Percentiles rank a stretch among this genome's conserved stretches.
Conservation (phyloP, 495 filamentous ascomycete genomes). For the Evernia prunastri region DNA sequence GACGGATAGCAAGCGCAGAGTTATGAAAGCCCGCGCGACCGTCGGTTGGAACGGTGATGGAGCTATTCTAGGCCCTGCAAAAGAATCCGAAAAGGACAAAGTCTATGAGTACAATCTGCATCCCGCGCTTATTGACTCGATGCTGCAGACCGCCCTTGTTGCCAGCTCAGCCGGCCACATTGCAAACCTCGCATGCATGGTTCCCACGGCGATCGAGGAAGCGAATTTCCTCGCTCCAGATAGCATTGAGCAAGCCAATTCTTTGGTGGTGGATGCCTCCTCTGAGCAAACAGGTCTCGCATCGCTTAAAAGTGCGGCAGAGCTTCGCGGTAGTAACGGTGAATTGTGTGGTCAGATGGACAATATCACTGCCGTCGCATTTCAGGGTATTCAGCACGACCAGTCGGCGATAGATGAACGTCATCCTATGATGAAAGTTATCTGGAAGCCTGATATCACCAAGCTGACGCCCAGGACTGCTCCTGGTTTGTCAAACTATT, state of each 20-base stretch:
- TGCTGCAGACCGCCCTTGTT: constrained; percentile 30
- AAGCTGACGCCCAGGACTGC: neutral
- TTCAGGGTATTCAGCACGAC: neutral
- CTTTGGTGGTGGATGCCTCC: neutral
- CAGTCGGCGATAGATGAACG: constrained; percentile 13
- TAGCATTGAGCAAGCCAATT: neutral
- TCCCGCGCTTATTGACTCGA: constrained; percentile 30
- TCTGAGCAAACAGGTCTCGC: constrained; percentile 3
- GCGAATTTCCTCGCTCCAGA: constrained; percentile 11
- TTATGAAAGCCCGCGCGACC: too few species aligned
- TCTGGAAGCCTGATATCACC: constrained; percentile 32
- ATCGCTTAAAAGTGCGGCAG: constrained; percentile 5
- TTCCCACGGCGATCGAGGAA: constrained; percentile 14
- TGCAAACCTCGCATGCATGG: constrained; percentile 10
- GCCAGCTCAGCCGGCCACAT: constrained; percentile 14
- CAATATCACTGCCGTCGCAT: neutral
- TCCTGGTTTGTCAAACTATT: neutral
- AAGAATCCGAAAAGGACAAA: neutral
- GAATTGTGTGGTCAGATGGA: constrained; percentile 6
- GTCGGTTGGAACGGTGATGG: constrained; percentile 12
- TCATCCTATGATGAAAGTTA: constrained; percentile 27
- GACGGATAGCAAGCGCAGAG: neutral
- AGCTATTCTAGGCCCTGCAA: too few species aligned
- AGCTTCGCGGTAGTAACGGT: neutral
- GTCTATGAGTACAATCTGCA: constrained; percentile 25